Evolutionary conservation across 352 stramenopile genomes (phyloP), one percentile per base, ranked within the genome.

Genomic region (Phytophthora megakarya): DNA sequence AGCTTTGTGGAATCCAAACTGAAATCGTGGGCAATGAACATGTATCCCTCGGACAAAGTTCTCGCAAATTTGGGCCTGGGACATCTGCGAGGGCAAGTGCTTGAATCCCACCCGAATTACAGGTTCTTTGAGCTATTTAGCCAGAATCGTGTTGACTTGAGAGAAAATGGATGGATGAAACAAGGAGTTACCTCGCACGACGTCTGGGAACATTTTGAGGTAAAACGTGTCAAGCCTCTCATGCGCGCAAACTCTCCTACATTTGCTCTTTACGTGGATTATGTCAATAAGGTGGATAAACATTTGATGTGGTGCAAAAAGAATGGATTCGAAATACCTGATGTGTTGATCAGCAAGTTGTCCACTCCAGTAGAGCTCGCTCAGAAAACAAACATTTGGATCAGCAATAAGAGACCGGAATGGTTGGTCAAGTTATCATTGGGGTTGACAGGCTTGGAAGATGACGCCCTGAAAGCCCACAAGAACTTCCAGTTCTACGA

Each of bases 211-310:
- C 33, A 40, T 19, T 7, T 49, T 22, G 10, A 50, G 1, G 23
- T 67, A 21, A 0, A 15, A 1, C 33, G 50, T 13, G 25, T 56
- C 3, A 12, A 63, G 23, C 19, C 19, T 18, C 1, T 37, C 30
- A 12, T 35, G 3, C 30, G 28, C 1, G 57, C 15, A 8, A 21
- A 1, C 0, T 55, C 59, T 18, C 1, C 0, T 0, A 33, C n/a
- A 2, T 63, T 26, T 44, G 6, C 46, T 3, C 4, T 15, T 15
- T 68, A 68, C 51, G 23, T 42, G 13, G 7, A 18, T 5, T 68
- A 63, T 39, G 60, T 68, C 26, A 68, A 56, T 28, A 28, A 23
- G 16, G 22, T 63, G 19, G 60, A 68, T 12, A 1, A 68, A 12
- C 30, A 63, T 44, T 57, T 63, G 9, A 39, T 68, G 8, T 0